Conservation (phyloP, 208 protist species). For the Crithidia bombi region DNA sequence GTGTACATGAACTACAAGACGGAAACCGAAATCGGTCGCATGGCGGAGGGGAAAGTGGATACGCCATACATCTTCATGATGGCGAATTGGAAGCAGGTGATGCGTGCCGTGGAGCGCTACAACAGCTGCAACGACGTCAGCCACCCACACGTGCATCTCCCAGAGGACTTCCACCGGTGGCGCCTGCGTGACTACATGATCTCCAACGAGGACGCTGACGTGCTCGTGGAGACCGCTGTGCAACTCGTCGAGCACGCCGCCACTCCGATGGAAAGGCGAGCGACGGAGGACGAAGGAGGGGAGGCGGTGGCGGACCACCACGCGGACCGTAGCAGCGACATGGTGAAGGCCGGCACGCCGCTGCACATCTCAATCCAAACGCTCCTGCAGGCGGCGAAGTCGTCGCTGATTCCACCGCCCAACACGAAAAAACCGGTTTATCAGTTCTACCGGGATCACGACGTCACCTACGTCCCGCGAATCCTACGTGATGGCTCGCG, state of each 20-base stretch:
- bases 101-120: conserved; percentile 61
- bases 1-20: conserved; percentile 91
- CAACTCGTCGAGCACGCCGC: conserved; percentile 38
- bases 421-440: conserved; percentile 42
- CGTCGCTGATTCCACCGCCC: conserved; percentile 31
- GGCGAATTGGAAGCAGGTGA: conserved; percentile 83
- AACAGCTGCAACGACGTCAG: conserved; percentile 25
- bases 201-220: conserved; percentile 51
- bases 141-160: conserved; percentile 37
- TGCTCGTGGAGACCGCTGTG: conserved; percentile 50
- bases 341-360: background rate
- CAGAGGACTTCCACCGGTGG: conserved; percentile 69
- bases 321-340: background rate
- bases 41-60: conserved; percentile 45
- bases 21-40: conserved; percentile 64
- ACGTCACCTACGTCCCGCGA: conserved; percentile 70
- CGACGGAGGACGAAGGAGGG: background rate
- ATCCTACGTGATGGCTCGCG: conserved; percentile 75
- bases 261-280: background rate
- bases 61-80: conserved; percentile 71
- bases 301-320: background rate
- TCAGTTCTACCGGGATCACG: conserved; percentile 69
- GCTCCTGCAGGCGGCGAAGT: conserved; percentile 56
- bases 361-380: conserved; percentile 33
- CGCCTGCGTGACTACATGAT: conserved; percentile 65